A percentile compares a stretch with the other conserved stretches of the same genome.
phyloP scores from a whole-genome alignment of 2,329 filamentous ascomycete genomes.

The Clonostachys chloroleuca region DNA sequence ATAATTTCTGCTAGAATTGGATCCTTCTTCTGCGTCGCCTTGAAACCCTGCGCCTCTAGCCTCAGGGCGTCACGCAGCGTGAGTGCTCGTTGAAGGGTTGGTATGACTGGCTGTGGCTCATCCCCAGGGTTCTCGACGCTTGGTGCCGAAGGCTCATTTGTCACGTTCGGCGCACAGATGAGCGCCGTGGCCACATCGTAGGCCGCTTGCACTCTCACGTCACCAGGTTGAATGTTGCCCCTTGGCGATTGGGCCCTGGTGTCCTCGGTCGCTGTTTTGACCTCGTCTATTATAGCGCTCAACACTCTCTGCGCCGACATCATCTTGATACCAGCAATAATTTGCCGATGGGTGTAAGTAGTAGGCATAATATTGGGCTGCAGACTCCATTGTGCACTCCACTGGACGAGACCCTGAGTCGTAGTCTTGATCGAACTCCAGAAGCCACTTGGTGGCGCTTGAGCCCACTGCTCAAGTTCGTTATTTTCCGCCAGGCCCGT shows the following conservation, averaged over 20 bases:
- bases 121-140: conserved; percentile 20
- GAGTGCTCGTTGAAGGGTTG: conserved; percentile 36
- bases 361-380: conserved; percentile 54
- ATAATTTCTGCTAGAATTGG: conserved; percentile 53
- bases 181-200: conserved; percentile 68
- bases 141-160: conserved; percentile 30
- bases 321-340: conserved; percentile 56
- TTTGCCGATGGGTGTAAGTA: conserved; percentile 67
- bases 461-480: conserved; percentile 64
- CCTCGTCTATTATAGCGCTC: conserved; percentile 60
- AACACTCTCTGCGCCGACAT: conserved; percentile 60
- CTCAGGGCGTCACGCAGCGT: conserved; percentile 57
- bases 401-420: conserved; percentile 59
- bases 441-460: conserved; percentile 40
- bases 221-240: background rate
- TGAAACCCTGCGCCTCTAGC: conserved; percentile 52
- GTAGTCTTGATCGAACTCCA: conserved; percentile 53
- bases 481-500: conserved; percentile 58
- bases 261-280: conserved; percentile 56
- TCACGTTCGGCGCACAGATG: conserved; percentile 62
- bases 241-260: background rate
- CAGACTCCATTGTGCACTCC: conserved; percentile 60
- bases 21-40: conserved; percentile 51
- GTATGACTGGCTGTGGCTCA: conserved; percentile 11
- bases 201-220: conserved; percentile 29